phyloP scores from a whole-genome alignment of 164 flowering plant species.

The Hamamelis virginiana region DNA sequence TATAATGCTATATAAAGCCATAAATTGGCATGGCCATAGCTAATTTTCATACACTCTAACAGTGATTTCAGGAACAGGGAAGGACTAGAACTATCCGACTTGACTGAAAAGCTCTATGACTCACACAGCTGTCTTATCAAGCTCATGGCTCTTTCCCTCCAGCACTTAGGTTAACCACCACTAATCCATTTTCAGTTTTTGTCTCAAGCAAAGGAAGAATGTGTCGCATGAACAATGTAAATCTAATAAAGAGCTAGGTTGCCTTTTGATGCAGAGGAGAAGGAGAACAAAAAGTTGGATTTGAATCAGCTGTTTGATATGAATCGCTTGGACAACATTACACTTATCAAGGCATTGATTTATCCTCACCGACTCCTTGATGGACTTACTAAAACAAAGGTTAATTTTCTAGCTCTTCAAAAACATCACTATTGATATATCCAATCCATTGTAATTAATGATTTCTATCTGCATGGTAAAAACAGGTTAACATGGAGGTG shows the following conservation, averaged over 20 bases:
- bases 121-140: constrained; percentile 18
- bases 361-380: constrained; percentile 48
- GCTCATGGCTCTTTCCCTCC: constrained; percentile 12
- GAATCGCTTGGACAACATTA: constrained; percentile 66
- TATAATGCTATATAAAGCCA: too few species aligned
- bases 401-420: constrained; percentile 16
- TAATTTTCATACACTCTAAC: too few species aligned
- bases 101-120: constrained; percentile 32
- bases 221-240: not conserved
- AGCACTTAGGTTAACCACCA: constrained; percentile 22
- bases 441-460: too few species aligned
- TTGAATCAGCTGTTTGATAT: constrained; percentile 49
- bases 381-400: constrained; percentile 55
- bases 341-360: constrained; percentile 54
- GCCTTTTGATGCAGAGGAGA: constrained; percentile 45
- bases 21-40: too few species aligned
- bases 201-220: not conserved
- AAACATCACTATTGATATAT: not conserved
- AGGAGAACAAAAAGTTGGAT: too few species aligned
- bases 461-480: too few species aligned
- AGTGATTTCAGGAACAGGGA: constrained; percentile 29
- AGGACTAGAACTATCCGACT: constrained; percentile 33
- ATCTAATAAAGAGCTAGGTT: not conserved
- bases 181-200: not conserved
- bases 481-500: constrained; percentile 43